These are phyloP conservation scores for Paraphoma sp. DNA, from an alignment of 2,329 filamentous ascomycete species.

Conservation along the genomic window DNA sequence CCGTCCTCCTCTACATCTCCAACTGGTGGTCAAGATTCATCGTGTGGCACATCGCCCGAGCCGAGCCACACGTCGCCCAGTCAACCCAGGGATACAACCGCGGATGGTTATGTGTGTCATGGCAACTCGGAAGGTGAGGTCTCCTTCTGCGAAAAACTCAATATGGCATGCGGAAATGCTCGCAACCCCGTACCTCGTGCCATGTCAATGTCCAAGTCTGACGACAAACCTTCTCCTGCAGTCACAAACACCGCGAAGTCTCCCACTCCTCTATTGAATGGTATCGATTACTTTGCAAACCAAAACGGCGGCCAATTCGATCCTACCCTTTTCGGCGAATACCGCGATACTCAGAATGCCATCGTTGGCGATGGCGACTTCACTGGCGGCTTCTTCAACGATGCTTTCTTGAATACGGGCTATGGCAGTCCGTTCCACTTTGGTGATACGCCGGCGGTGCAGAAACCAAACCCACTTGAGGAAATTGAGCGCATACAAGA, in stretches of 20 bases:
- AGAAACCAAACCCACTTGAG: constrained; percentile 71
- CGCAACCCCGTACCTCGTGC: constrained; percentile 61
- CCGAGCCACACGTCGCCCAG: constrained; percentile 76
- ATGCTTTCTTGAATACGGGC: constrained; percentile 79
- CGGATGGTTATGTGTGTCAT: constrained; percentile 55
- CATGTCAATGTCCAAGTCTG: constrained; percentile 53
- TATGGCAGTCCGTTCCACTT: constrained; percentile 83
- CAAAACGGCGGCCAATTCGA: constrained; percentile 89
- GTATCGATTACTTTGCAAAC: constrained; percentile 76
- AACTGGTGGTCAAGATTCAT: constrained; percentile 58
- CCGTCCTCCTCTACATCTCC: constrained; percentile 61
- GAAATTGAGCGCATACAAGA: constrained; percentile 80
- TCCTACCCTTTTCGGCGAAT: constrained; percentile 88
- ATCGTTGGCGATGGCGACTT: constrained; percentile 73
- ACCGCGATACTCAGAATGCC: constrained; percentile 87
- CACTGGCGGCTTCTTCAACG: constrained; percentile 71
- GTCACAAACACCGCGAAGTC: constrained; percentile 39
- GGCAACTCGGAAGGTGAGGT: constrained; percentile 59
- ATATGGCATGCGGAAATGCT: constrained; percentile 62
- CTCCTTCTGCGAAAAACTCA: constrained; percentile 63
- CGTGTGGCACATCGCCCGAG: constrained; percentile 80
- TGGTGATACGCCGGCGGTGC: constrained; percentile 52
- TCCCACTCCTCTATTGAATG: constrained; percentile 49
- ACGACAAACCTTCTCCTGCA: constrained; percentile 48
- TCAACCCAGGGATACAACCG: constrained; percentile 66